Evolutionary conservation across 2,329 filamentous ascomycete species (phyloP).

Genomic region (Colletotrichum euphorbiae): DNA sequence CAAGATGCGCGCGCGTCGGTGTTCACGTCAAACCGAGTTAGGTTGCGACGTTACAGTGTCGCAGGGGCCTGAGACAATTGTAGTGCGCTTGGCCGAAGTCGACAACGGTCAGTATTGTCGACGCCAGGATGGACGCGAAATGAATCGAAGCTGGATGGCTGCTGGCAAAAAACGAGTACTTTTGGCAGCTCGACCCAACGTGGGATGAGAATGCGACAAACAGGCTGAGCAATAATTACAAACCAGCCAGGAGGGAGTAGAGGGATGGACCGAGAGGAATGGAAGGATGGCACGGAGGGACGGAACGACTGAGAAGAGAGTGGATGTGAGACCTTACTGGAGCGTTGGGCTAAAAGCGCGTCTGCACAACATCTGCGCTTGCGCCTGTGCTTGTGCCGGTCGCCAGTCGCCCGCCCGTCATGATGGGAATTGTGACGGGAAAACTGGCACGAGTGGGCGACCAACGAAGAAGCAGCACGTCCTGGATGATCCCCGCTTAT

Average conservation of each 20-base stretch:
- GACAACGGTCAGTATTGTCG: background rate
- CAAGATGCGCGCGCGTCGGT: slow-evolving; percentile 20
- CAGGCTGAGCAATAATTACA: slow-evolving; percentile 19
- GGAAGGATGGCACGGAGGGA: slow-evolving; percentile 16
- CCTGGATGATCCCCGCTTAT: slow-evolving; percentile 21
- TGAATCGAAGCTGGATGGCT: background rate
- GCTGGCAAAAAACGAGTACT: slow-evolving; percentile 8
- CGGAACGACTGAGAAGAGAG: slow-evolving; percentile 23
- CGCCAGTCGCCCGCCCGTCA: slow-evolving; percentile 8
- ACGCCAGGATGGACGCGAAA: background rate
- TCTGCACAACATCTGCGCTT: slow-evolving; percentile 6
- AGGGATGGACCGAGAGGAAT: slow-evolving; percentile 3
- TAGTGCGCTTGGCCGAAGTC: slow-evolving; percentile 4
- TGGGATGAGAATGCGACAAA: slow-evolving; percentile 15
- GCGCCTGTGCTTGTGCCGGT: slow-evolving; percentile 2
- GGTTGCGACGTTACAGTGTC: slow-evolving; percentile 26
- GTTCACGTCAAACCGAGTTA: background rate
- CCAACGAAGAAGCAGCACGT: slow-evolving; percentile 1
- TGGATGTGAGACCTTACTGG: slow-evolving; percentile 23
- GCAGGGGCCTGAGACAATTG: slow-evolving; percentile 23
- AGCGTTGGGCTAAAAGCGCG: slow-evolving; percentile 14
- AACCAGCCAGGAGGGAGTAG: background rate
- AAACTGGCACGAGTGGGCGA: slow-evolving; percentile 20
- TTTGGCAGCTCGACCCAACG: slow-evolving; percentile 7
- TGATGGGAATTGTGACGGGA: slow-evolving; percentile 4